Evolutionary conservation across 148 eudicot species (phyloP).

Genomic region (Chenopodium album): DNA sequence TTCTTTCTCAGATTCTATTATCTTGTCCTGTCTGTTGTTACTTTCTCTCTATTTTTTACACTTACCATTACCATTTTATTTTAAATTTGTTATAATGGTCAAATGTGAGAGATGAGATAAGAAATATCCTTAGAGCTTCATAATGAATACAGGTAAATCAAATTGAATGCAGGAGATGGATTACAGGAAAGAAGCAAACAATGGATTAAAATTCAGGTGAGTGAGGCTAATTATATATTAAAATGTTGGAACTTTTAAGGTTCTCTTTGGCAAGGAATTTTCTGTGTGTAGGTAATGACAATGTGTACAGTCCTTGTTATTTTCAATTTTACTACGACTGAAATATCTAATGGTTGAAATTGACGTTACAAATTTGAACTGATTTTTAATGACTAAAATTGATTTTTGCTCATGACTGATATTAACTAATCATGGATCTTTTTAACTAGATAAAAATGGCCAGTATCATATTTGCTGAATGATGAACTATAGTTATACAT

Average conservation of each 20-base stretch:
- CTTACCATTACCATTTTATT: not conserved
- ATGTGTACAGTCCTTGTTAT: not conserved
- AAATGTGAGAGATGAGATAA: conserved; percentile 6
- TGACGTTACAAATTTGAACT: too few species aligned
- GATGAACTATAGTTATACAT: too few species aligned
- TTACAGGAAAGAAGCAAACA: conserved; percentile 80
- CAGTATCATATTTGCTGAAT: too few species aligned
- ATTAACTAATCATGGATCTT: too few species aligned
- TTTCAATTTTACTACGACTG: too few species aligned
- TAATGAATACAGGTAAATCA: conserved; percentile 99
- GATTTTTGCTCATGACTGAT: too few species aligned
- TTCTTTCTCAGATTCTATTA: not conserved
- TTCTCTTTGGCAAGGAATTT: not conserved
- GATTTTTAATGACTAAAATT: too few species aligned
- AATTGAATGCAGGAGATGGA: conserved; percentile 99
- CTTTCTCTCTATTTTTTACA: not conserved
- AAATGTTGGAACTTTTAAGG: not conserved
- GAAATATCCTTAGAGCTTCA: conserved; percentile 71
- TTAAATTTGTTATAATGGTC: conserved; percentile 20
- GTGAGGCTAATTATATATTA: not conserved
- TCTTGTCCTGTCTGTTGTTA: not conserved
- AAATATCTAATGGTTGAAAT: too few species aligned
- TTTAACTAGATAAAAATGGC: too few species aligned
- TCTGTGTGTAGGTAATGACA: not conserved
- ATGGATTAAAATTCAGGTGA: conserved; percentile 86